Conservation (phyloP, 2,329 filamentous ascomycete genomes). For the Colletotrichum aenigma region DNA sequence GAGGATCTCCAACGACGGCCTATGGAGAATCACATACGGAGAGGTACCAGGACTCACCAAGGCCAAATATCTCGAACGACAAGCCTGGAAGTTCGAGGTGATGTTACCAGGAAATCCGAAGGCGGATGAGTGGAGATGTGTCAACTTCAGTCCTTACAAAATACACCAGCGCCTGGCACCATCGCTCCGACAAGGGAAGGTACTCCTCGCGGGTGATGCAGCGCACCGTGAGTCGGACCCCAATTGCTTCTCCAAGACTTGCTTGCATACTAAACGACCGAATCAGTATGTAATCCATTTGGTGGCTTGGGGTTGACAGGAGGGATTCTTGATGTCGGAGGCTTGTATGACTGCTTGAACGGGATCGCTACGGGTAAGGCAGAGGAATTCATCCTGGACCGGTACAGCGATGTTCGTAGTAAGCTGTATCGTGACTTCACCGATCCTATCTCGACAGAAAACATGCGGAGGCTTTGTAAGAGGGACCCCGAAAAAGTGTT, state of each 20-base stretch:
- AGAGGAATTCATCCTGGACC: not conserved
- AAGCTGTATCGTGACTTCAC: not conserved
- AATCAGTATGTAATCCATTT: not conserved
- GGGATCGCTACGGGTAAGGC: not conserved
- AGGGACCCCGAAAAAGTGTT: not conserved
- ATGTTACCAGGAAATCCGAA: not conserved
- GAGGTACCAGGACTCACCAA: not conserved
- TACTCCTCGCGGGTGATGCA: not conserved
- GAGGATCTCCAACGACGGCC: not conserved
- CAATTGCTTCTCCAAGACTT: not conserved
- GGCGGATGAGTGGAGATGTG: not conserved
- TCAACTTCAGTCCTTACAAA: not conserved
- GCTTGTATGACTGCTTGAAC: not conserved
- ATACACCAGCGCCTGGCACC: not conserved
- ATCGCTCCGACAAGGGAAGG: not conserved
- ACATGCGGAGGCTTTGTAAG: not conserved
- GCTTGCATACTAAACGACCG: accelerated
- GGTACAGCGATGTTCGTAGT: not conserved
- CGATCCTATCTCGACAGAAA: not conserved
- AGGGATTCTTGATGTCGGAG: not conserved
- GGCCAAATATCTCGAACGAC: not conserved
- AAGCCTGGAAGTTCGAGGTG: not conserved
- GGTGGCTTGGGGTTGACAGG: not conserved
- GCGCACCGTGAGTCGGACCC: not conserved
- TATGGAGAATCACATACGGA: not conserved